Percentiles rank a stretch among this genome's conserved stretches.
phyloP scores from a whole-genome alignment of 2,329 filamentous ascomycete genomes.

The Neodidymelliopsis sp. region DNA sequence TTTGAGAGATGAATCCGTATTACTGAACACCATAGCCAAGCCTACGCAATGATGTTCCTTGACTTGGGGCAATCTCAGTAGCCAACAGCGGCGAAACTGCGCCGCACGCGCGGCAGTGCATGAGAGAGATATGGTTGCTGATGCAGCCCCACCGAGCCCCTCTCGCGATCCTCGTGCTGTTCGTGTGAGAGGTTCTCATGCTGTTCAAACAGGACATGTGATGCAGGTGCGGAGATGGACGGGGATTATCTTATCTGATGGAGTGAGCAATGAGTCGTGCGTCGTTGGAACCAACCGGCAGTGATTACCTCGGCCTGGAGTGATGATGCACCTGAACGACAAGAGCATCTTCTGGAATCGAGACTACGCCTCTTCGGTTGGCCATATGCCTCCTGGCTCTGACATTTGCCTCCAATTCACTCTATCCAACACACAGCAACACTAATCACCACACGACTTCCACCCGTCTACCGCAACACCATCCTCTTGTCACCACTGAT shows the following conservation, averaged over 20 bases:
- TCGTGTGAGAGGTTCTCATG: neutral
- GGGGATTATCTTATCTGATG: conserved; percentile 25
- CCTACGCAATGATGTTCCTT: too few relatives aligned
- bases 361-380: conserved; percentile 10
- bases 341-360: conserved; percentile 32
- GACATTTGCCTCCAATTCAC: neutral
- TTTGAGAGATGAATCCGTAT: too few relatives aligned
- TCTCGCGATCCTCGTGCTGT: too few relatives aligned
- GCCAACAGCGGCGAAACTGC: neutral
- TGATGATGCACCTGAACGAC: conserved; percentile 10
- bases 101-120: neutral
- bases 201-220: conserved; percentile 6
- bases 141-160: conserved; percentile 1
- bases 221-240: neutral
- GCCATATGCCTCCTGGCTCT: neutral
- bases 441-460: too few relatives aligned
- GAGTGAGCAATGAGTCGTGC: neutral
- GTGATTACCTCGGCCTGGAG: conserved; percentile 16
- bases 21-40: too few relatives aligned
- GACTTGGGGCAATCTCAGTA: too few relatives aligned
- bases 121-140: neutral
- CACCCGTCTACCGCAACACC: too few relatives aligned
- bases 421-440: neutral
- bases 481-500: conserved; percentile 4
- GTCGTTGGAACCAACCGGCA: conserved; percentile 3